Percentiles rank a stretch among this genome's conserved stretches.
phyloP scores from a whole-genome alignment of 129 eudicot species.

The Deinandra increscens region DNA sequence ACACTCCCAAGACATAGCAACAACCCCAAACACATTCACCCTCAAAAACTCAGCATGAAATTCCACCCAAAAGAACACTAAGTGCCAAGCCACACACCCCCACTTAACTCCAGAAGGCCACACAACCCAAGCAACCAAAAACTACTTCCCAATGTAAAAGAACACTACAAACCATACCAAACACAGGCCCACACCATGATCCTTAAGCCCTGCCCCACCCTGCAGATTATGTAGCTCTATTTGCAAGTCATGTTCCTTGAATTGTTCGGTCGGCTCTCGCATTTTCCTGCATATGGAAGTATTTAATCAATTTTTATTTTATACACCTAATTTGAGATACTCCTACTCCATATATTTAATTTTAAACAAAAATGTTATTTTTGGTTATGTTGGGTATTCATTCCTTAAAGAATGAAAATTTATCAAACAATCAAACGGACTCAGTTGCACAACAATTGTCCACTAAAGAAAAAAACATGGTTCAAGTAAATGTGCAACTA shows the following conservation, averaged over 20 bases:
- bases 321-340: neutral
- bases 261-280: slow-evolving; percentile 84
- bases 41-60: too few species aligned
- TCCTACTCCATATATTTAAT: neutral
- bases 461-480: neutral
- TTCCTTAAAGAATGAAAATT: neutral
- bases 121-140: too few species aligned
- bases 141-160: too few species aligned
- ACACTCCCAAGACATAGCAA: too few species aligned
- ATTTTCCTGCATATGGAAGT: slow-evolving; percentile 49
- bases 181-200: too few species aligned
- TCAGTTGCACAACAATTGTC: neutral
- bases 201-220: too few species aligned
- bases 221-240: too few species aligned
- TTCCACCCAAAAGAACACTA: too few species aligned
- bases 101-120: too few species aligned
- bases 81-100: too few species aligned
- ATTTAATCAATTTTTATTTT: neutral
- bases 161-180: too few species aligned
- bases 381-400: neutral
- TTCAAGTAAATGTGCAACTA: neutral
- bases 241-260: slow-evolving; percentile 71
- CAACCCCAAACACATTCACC: too few species aligned
- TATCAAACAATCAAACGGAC: neutral
- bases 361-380: neutral